These are phyloP conservation scores for Sporothrix humicola DNA, from an alignment of 2,329 filamentous ascomycete species.

Conservation along the genomic window DNA sequence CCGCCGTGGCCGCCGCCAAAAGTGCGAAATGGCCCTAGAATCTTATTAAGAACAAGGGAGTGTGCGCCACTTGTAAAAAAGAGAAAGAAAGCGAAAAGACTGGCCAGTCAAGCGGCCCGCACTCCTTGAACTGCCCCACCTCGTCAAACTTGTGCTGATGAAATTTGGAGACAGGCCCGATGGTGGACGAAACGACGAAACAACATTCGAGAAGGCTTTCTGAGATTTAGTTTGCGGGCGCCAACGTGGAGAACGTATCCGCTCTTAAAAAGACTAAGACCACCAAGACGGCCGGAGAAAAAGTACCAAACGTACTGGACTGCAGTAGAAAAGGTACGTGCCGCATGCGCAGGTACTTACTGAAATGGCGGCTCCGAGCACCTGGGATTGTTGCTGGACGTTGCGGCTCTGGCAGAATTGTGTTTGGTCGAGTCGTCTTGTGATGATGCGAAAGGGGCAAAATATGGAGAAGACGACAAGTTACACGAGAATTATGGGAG, in stretches of 20 bases:
- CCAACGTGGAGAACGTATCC: not conserved
- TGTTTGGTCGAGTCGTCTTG: not conserved
- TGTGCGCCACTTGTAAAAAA: not conserved
- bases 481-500: not conserved
- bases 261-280: not conserved
- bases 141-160: slow-evolving; percentile 4
- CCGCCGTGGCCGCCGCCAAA: not conserved
- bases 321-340: not conserved
- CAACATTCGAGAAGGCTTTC: not conserved
- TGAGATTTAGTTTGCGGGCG: not conserved
- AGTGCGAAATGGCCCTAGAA: slow-evolving; percentile 1
- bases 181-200: not conserved
- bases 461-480: not conserved
- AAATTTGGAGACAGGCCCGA: slow-evolving; percentile 1
- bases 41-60: slow-evolving; percentile 18
- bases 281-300: no score
- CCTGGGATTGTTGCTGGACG: slow-evolving; percentile 12
- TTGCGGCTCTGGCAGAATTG: slow-evolving; percentile 4
- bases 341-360: not conserved
- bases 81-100: not conserved
- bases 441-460: not conserved
- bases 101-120: not conserved
- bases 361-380: not conserved
- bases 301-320: not conserved
- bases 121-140: slow-evolving; percentile 14